Percentiles rank a stretch among this genome's conserved stretches.
These are phyloP conservation scores for Sporothrix dimorphospora DNA, from an alignment of 2,329 filamentous ascomycete species.

Conservation along the genomic window DNA sequence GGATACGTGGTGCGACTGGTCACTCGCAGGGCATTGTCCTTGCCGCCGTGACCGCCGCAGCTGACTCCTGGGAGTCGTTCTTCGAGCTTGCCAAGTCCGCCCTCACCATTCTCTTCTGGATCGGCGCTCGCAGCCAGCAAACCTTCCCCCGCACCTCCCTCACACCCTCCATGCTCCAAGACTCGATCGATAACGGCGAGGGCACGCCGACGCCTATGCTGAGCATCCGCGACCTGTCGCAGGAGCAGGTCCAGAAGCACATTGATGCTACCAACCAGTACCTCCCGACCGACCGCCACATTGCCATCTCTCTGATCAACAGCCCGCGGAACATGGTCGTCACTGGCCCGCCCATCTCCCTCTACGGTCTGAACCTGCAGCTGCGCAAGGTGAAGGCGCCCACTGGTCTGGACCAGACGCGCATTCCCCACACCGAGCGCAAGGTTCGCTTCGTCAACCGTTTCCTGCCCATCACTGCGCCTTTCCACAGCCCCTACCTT, in stretches of 20 bases:
- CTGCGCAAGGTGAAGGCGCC: conserved; percentile 96
- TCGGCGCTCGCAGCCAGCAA: conserved; percentile 94
- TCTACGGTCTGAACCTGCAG: conserved; percentile 94
- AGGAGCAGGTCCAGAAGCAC: conserved; percentile 89
- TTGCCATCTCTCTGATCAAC: conserved; percentile 93
- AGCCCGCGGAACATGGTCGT: conserved; percentile 97
- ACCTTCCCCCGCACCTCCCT: conserved; percentile 94
- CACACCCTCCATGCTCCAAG: conserved; percentile 85
- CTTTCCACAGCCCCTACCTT: conserved; percentile 97
- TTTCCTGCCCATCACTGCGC: conserved; percentile 95
- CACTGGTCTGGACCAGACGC: conserved; percentile 94
- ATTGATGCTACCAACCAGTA: conserved; percentile 97
- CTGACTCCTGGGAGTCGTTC: conserved; percentile 92
- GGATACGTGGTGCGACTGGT: conserved; percentile 85
- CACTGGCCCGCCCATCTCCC: conserved; percentile 90
- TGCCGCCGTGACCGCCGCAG: conserved; percentile 86
- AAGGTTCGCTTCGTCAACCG: conserved; percentile 97
- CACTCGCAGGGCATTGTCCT: conserved; percentile 97
- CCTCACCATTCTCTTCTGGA: conserved; percentile 96
- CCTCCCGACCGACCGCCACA: conserved; percentile 87
- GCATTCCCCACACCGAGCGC: conserved; percentile 90
- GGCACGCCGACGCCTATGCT: conserved; percentile 97
- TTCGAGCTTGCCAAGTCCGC: conserved; percentile 77
- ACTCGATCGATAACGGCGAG: conserved; percentile 92
- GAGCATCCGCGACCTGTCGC: conserved; percentile 90